Evolutionary conservation across 2,329 filamentous ascomycete genomes (phyloP).

Genomic region (Verticillium longisporum): DNA sequence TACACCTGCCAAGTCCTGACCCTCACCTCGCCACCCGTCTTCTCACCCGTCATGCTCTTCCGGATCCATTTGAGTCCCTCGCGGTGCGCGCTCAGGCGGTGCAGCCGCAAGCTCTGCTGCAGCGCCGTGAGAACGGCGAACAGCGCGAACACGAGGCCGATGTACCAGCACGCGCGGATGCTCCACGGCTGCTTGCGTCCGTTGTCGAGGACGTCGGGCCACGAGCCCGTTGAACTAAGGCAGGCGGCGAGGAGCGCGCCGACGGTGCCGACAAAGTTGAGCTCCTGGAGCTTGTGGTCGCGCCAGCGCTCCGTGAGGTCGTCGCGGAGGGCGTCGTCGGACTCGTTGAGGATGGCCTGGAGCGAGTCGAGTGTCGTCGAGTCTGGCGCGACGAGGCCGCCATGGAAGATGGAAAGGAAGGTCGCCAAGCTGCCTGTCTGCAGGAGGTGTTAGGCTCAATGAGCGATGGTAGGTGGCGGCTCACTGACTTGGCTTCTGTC

Average conservation of each 20-base stretch:
- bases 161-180: constrained; percentile 32
- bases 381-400: constrained; percentile 3
- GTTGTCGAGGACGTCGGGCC: constrained; percentile 31
- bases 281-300: constrained; percentile 29
- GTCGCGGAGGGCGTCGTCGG: constrained; percentile 14
- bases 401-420: constrained; percentile 1
- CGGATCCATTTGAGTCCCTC: constrained; percentile 28
- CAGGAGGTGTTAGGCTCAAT: not conserved
- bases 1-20: constrained; percentile 12
- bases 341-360: constrained; percentile 1
- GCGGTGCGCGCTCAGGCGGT: constrained; percentile 31
- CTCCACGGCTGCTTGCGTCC: constrained; percentile 29
- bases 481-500: not conserved
- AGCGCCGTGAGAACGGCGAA: constrained; percentile 39
- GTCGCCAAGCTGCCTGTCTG: not conserved
- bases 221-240: constrained; percentile 33
- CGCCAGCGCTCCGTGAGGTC: constrained; percentile 27
- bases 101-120: constrained; percentile 32
- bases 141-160: constrained; percentile 38
- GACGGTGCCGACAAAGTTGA: constrained; percentile 34
- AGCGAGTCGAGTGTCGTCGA: constrained; percentile 1
- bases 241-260: constrained; percentile 6
- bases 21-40: constrained; percentile 1
- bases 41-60: constrained; percentile 6
- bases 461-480: not conserved